Evolutionary conservation across 495 filamentous ascomycete genomes (phyloP).

Genomic region (Neurospora hispaniola): DNA sequence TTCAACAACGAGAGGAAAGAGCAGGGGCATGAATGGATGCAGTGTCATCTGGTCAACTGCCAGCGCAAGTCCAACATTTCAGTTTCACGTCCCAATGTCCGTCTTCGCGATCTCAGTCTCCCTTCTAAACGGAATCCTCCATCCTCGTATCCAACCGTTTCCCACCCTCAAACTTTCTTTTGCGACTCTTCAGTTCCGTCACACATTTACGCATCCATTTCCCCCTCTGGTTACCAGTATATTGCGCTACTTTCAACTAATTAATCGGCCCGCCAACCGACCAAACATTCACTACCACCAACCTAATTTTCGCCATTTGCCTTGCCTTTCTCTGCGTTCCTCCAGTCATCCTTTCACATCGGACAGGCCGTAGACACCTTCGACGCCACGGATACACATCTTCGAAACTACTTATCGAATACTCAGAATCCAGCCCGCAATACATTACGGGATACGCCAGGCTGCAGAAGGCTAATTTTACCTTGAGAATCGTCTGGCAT

Average conservation of each 20-base stretch:
- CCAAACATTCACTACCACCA: background rate
- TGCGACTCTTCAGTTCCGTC: background rate
- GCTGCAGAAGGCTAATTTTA: background rate
- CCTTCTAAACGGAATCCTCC: background rate
- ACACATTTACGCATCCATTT: background rate
- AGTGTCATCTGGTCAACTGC: background rate
- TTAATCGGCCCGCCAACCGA: background rate
- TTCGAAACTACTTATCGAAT: background rate
- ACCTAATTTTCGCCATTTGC: background rate
- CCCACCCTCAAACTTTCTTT: background rate
- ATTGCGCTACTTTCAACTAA: background rate
- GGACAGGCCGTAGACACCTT: background rate
- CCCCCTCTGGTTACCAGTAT: background rate
- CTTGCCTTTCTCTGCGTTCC: background rate
- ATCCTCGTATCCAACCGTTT: background rate
- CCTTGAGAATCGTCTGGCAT: background rate
- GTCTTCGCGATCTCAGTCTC: background rate
- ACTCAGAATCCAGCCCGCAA: background rate
- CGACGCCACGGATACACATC: background rate
- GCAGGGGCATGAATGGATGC: background rate
- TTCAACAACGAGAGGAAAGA: background rate
- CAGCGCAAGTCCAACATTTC: background rate
- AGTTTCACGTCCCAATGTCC: background rate
- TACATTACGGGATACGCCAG: background rate
- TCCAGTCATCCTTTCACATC: background rate